These are phyloP conservation scores for Alternaria brassicae DNA, from an alignment of 2,329 filamentous ascomycete species.

Conservation along the genomic window DNA sequence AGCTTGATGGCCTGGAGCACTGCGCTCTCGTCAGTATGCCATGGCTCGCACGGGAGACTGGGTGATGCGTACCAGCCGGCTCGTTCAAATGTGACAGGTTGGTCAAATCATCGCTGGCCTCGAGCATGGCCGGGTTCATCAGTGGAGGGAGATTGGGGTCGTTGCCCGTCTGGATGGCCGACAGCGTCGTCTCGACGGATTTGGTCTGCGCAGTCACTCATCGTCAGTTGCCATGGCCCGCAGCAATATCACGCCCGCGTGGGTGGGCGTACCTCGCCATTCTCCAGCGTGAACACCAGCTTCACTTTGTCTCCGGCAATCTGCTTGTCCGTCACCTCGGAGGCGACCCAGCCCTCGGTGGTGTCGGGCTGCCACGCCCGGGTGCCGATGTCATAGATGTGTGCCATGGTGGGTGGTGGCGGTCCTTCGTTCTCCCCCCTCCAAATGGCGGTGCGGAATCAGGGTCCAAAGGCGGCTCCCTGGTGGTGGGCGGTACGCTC, in stretches of 20 bases:
- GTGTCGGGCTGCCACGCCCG: constrained; percentile 97
- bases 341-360: constrained; percentile 96
- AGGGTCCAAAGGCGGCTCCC: constrained; percentile 37
- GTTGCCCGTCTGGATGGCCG: constrained; percentile 77
- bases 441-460: constrained; percentile 24
- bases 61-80: constrained; percentile 76
- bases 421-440: constrained; percentile 22
- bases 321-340: constrained; percentile 87
- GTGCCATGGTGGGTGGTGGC: constrained; percentile 69
- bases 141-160: constrained; percentile 84
- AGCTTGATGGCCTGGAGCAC: constrained; percentile 97
- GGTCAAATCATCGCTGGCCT: constrained; percentile 97
- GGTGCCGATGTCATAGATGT: constrained; percentile 94
- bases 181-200: constrained; percentile 76
- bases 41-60: constrained; percentile 9
- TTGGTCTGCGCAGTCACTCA: constrained; percentile 66
- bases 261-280: constrained; percentile 75
- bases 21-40: constrained; percentile 53
- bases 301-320: constrained; percentile 85
- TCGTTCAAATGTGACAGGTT: constrained; percentile 98
- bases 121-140: constrained; percentile 98
- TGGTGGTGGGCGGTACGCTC: constrained; percentile 28
- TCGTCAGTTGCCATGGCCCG: constrained; percentile 17
- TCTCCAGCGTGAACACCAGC: constrained; percentile 87
- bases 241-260: neutral